phyloP scores from a whole-genome alignment of 768 basidiomycete genomes.

The Mycena vitilis region DNA sequence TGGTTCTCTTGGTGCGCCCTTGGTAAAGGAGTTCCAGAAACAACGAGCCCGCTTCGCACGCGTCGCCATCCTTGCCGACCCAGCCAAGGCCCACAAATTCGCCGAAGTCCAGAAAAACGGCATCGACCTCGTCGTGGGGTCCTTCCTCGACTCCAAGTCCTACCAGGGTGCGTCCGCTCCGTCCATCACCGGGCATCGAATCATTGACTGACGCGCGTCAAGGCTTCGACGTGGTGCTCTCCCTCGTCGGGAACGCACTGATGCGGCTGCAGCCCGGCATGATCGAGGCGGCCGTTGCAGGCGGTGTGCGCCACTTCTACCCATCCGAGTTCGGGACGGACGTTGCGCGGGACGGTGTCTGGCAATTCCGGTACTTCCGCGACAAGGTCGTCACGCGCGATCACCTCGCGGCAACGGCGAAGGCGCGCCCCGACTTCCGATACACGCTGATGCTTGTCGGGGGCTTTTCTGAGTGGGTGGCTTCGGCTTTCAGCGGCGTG shows the following conservation, averaged over 20 bases:
- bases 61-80: slow-evolving; percentile 10
- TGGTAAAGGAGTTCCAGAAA: slow-evolving; percentile 8
- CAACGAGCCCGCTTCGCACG: slow-evolving; percentile 7
- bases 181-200: too few species aligned
- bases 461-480: slow-evolving; percentile 18
- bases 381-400: slow-evolving; percentile 23
- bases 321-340: slow-evolving; percentile 25
- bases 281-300: slow-evolving; percentile 24
- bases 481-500: slow-evolving; percentile 5
- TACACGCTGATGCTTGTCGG: slow-evolving; percentile 25
- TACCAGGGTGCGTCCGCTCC: slow-evolving; percentile 5
- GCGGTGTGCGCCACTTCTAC: slow-evolving; percentile 25
- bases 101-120: not conserved
- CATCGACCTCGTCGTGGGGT: slow-evolving; percentile 18
- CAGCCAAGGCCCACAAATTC: slow-evolving; percentile 16
- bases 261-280: slow-evolving; percentile 23
- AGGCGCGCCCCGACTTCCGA: slow-evolving; percentile 10
- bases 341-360: not conserved
- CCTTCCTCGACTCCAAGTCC: slow-evolving; percentile 14
- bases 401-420: slow-evolving; percentile 14
- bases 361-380: slow-evolving; percentile 22
- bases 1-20: not conserved
- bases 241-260: slow-evolving; percentile 4
- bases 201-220: too few species aligned
- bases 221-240: slow-evolving; percentile 21